Evolutionary conservation across 208 protist species (phyloP).

Genomic region (Entamoeba invadens): DNA sequence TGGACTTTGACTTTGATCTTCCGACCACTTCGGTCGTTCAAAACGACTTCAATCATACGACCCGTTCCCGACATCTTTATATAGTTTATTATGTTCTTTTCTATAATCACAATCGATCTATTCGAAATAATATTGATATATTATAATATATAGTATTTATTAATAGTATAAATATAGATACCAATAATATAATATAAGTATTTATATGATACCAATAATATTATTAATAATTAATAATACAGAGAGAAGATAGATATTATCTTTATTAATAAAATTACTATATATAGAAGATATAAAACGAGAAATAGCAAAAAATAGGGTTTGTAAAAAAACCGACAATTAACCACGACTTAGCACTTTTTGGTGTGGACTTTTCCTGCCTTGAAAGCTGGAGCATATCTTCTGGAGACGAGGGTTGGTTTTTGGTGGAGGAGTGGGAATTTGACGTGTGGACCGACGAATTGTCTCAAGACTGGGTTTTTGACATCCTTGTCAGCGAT

Average conservation of each 20-base stretch:
- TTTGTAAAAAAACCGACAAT: neutral
- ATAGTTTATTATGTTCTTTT: neutral
- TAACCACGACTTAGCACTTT: neutral
- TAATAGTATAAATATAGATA: too few species aligned
- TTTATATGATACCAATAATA: too few species aligned
- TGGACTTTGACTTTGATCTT: slow-evolving; percentile 7
- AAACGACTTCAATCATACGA: neutral
- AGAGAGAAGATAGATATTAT: too few species aligned
- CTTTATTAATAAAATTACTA: neutral
- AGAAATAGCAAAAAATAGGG: neutral
- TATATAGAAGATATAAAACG: neutral
- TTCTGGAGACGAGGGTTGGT: neutral
- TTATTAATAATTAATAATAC: too few species aligned
- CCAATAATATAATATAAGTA: too few species aligned
- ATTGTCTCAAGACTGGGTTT: neutral
- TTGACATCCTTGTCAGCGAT: neutral
- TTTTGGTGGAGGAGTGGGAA: neutral
- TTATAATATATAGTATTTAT: too few species aligned
- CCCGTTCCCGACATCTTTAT: neutral
- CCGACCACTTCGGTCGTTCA: slow-evolving; percentile 5
- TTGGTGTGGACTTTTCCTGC: neutral
- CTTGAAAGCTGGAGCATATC: neutral
- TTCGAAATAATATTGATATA: too few species aligned
- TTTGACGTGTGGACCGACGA: neutral
- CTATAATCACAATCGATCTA: too few species aligned